Evolutionary conservation across 768 basidiomycete genomes (phyloP).

Genomic region (Kwoniella europaea): DNA sequence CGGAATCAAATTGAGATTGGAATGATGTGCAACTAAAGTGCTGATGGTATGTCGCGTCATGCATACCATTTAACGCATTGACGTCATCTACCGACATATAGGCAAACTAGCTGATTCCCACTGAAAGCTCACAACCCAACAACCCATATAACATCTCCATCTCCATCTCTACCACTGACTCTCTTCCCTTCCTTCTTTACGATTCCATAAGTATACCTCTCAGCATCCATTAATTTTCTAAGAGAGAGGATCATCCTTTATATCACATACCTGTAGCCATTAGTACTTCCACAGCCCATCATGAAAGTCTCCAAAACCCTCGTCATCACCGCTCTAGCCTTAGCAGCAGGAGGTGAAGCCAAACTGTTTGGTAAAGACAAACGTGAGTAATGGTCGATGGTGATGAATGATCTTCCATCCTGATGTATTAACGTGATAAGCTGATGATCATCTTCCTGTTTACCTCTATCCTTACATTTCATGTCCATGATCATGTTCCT

Average conservation of each 20-base stretch:
- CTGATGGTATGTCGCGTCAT: slow-evolving; percentile 7
- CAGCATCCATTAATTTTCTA: not conserved
- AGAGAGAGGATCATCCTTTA: not conserved
- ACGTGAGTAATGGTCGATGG: slow-evolving; percentile 48
- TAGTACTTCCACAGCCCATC: not conserved
- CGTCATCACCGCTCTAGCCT: slow-evolving; percentile 59
- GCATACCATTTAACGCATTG: not conserved
- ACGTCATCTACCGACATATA: slow-evolving; percentile 5
- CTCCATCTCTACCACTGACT: slow-evolving; percentile 2
- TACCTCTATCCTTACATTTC: slow-evolving; percentile 6
- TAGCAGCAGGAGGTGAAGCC: slow-evolving; percentile 58
- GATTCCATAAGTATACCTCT: not conserved
- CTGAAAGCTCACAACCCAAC: not conserved
- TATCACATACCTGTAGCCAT: not conserved
- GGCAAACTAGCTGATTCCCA: slow-evolving; percentile 15
- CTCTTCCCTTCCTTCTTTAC: slow-evolving; percentile 8
- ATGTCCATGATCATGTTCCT: no score
- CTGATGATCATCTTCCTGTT: slow-evolving; percentile 37
- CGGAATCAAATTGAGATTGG: slow-evolving; percentile 6
- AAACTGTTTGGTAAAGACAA: slow-evolving; percentile 57
- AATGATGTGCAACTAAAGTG: not conserved
- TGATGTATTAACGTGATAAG: not conserved
- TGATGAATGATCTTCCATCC: not conserved
- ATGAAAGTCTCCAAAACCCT: slow-evolving; percentile 54
- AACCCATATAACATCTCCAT: not conserved